Evolutionary conservation across 495 filamentous ascomycete genomes (phyloP), one percentile per base, ranked within the genome.

Genomic region (Ascobolus immersus): DNA sequence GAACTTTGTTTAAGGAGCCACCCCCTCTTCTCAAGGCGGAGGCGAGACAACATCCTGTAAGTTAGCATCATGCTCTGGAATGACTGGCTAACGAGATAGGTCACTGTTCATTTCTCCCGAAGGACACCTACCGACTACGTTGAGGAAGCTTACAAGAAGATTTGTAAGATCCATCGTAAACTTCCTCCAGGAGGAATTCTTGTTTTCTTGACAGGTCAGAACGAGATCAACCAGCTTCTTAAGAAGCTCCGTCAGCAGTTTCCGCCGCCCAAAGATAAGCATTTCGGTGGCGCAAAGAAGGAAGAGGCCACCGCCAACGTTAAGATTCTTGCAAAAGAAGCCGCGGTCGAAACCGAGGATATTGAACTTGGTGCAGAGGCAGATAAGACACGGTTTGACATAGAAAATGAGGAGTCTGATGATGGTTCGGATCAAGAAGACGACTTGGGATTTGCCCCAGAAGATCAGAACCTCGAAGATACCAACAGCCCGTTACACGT

Each of bases 151-250:
- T 93, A 77, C 48, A 65, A 65, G 19, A 99, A 93, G 48, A 71
- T 94, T 26, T 72, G 72, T 40, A 71, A 67, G 53, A 86, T 84
- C 5, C 86, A 99, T 50, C 65, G 67, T 24, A 90, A 91, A 43
- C 64, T 99, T 4, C 89, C 89, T 20, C 69, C 77, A 5, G 89
- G 89, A 22, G 78, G 75, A 17, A 77, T 99, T 52, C 67, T 99
- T 32, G 84, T 99, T 8, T 99, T 99, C 43, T 54, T 99, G 34
- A 99, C 89, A 8, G 81, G 89, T 7, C 79, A 91, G 46, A 75
- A 76, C 35, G 89, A 99, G 45, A 94, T 99, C 44, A 59, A 57
- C 17, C 62, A 67, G 15, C 59, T 99, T 4, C 67, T 71, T 30
- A 84, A 80, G 48, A 64, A 62, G 34, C 51, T 99, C 27, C 78